Base-by-base conservation (phyloP, 257 asterid genomes). In the Primulina eburnea region DNA sequence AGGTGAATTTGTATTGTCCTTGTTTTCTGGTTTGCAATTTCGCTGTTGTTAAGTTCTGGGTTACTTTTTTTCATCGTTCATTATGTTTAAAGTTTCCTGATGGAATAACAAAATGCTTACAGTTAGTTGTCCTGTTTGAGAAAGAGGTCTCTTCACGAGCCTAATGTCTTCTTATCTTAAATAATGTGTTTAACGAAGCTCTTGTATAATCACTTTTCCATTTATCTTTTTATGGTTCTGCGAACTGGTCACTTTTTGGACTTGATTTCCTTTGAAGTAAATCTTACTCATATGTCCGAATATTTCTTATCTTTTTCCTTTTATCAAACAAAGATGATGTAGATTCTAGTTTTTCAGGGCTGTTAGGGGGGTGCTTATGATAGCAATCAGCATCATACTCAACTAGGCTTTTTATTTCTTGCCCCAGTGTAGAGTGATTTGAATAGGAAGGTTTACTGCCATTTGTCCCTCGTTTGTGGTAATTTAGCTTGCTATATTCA, bases 1-100 rank as follows among this genome's bases (percentile, higher is more conserved):
- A 77, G 85, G 91, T 86, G 81, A 76, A 74, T 58, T 71, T 6
- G 33, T 40, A 30, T 35, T 24, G 6, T 2, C 20, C n/a, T 60
- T 52, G 67, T 29, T 50, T 37, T 59, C 18, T 61, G 66, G 47
- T 30, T 61, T 29, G 34, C 9, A 9, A 14, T 61, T 38, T 30
- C 32, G n/a, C 66, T 11, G 18, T 62, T 30, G 4, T 38, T 43
- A 12, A 43, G 53, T 43, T 43, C 3, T 14, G 53, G 53, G n/a
- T 43, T 10, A 2, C 53, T 4, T 43, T 43, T 43, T 3, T 14
- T 43, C n/a, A 14, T 14, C n/a, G n/a, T 38, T 38, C 53, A 11
- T 12, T 43, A 43, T 12, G 14, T 14, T 43, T 14, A 43, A 11
- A 3, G 6, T 12, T 43, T 43, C n/a, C 53, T 43, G n/a, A 38